Conservation (phyloP, 441 rosid genomes). For the Adansonia grandidieri region DNA sequence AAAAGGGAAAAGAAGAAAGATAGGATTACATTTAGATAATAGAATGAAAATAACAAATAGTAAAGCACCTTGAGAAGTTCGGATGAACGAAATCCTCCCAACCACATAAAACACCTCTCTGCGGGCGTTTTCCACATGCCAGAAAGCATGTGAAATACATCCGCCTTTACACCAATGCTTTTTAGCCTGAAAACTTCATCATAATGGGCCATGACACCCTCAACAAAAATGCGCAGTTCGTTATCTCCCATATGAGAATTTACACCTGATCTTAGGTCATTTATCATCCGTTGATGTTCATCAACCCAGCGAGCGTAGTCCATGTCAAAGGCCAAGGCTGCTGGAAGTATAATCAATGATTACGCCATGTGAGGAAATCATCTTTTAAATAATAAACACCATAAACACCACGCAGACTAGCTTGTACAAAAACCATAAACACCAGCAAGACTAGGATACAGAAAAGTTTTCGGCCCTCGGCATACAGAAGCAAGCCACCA, state of each 20-base stretch:
- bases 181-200: conserved; percentile 74
- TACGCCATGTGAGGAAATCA: conserved; percentile 1
- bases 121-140: conserved; percentile 98
- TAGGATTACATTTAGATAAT: not conserved
- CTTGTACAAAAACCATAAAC: not conserved
- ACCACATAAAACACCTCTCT: conserved; percentile 94
- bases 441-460: not conserved
- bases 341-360: conserved; percentile 39
- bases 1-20: not conserved
- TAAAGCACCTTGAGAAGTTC: conserved; percentile 81
- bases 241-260: conserved; percentile 63
- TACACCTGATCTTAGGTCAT: conserved; percentile 72
- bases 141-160: conserved; percentile 93
- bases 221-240: conserved; percentile 69
- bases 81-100: conserved; percentile 96
- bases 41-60: not conserved
- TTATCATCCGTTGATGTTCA: conserved; percentile 74
- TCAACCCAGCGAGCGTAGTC: conserved; percentile 87
- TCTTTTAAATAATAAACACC: not conserved
- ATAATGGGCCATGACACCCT: conserved; percentile 80
- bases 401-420: not conserved
- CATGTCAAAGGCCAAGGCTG: conserved; percentile 73
- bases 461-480: not conserved
- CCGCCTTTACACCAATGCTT: conserved; percentile 71
- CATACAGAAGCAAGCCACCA: not conserved